Conservation (phyloP, 2,329 filamentous ascomycete species). For the Hypoxylon sp. region DNA sequence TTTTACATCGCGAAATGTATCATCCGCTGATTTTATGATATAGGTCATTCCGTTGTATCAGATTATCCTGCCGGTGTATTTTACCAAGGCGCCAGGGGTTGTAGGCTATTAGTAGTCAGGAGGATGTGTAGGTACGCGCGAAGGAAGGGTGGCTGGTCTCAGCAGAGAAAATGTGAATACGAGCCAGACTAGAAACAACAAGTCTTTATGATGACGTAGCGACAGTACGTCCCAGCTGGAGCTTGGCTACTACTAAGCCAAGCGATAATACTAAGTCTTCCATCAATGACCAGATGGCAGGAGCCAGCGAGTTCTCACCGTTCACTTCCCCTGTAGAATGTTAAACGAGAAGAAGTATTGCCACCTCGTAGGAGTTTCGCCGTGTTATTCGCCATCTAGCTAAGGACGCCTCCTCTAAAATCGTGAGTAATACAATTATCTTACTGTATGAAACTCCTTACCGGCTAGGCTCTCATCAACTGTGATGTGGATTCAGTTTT, state of each 20-base stretch:
- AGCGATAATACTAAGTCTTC: background rate
- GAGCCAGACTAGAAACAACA: background rate
- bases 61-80: too few species aligned
- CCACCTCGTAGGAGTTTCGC: background rate
- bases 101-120: background rate
- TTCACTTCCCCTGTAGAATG: background rate
- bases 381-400: background rate
- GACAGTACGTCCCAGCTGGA: background rate
- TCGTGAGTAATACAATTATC: background rate
- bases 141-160: constrained; percentile 1
- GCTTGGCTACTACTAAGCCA: background rate
- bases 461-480: background rate
- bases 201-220: background rate
- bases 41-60: background rate
- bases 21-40: background rate
- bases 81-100: background rate
- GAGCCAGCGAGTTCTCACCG: background rate
- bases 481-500: background rate
- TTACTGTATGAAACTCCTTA: background rate
- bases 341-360: background rate
- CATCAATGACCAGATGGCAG: background rate
- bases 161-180: constrained; percentile 4
- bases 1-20: background rate
- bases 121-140: background rate
- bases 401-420: background rate